Conservation (phyloP, 2,329 filamentous ascomycete species). For the Penicillium sp. region DNA sequence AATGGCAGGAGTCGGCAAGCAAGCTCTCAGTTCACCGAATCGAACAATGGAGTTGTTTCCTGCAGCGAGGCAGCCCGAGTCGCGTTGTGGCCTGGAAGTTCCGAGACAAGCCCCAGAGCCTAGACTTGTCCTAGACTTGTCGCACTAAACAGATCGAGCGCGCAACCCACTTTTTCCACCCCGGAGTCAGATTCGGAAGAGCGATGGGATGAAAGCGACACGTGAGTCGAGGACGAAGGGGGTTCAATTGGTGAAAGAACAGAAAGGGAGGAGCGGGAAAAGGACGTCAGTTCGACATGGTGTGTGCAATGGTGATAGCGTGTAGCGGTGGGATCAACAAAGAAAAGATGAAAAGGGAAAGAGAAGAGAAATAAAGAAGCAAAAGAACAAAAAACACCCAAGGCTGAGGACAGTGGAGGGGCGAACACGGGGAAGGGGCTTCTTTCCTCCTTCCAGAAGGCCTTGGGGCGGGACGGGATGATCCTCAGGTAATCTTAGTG, state of each 20-base stretch:
- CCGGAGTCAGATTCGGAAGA: neutral
- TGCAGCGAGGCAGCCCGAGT: conserved; percentile 27
- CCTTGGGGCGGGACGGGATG: conserved; percentile 23
- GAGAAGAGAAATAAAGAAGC: conserved; percentile 8
- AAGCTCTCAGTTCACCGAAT: conserved; percentile 15
- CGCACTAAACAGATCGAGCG: conserved; percentile 1
- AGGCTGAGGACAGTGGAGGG: conserved; percentile 13
- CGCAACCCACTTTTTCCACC: conserved; percentile 5
- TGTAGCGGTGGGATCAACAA: conserved; percentile 1
- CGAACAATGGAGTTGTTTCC: conserved; percentile 35
- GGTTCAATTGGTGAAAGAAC: conserved; percentile 5
- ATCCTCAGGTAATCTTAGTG: conserved; percentile 15
- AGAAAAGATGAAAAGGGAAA: conserved; percentile 5
- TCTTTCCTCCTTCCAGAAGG: conserved; percentile 25
- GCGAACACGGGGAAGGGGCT: conserved; percentile 25
- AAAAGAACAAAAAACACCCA: conserved; percentile 2
- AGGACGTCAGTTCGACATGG: conserved; percentile 17
- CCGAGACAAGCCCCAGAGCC: conserved; percentile 20
- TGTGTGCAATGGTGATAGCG: neutral
- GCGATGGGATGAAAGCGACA: neutral
- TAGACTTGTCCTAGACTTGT: neutral
- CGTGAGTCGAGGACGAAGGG: conserved; percentile 8
- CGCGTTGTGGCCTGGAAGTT: conserved; percentile 21
- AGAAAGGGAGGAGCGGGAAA: conserved; percentile 7
- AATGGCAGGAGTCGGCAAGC: conserved; percentile 17